Evolutionary conservation across 257 asterid species (phyloP).

Genomic region (Solanum piurae): DNA sequence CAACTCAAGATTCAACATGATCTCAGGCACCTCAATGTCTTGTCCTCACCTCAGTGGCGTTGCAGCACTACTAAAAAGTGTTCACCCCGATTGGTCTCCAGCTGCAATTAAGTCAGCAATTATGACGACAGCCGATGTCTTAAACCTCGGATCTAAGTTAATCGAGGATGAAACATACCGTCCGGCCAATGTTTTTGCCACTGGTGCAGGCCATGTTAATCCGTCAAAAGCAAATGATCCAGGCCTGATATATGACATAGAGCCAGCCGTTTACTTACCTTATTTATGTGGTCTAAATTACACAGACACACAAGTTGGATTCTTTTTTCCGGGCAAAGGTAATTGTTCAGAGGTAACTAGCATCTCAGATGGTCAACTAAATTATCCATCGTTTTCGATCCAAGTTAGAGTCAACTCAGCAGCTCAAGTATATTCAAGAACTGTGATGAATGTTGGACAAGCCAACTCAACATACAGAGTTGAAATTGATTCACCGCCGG

Average conservation of each 20-base stretch:
- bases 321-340: neutral
- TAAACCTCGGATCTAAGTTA: neutral
- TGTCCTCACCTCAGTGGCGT: neutral
- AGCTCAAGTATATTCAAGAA: constrained; percentile 15
- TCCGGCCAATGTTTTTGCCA: neutral
- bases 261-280: neutral
- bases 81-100: neutral
- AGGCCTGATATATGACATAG: neutral
- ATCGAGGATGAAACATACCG: neutral
- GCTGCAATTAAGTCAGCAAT: neutral
- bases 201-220: neutral
- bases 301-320: neutral
- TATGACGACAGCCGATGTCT: neutral
- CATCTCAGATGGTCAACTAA: constrained; percentile 16
- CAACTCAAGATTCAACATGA: neutral
- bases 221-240: neutral
- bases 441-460: constrained; percentile 31
- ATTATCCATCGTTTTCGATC: constrained; percentile 27
- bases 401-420: neutral
- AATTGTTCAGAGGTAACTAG: neutral
- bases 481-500: neutral
- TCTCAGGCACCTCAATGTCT: neutral
- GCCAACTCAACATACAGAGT: constrained; percentile 12
- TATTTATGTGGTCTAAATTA: neutral
- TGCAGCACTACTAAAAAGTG: neutral